Percentiles rank a stretch among this genome's conserved stretches.
Evolutionary conservation across 75 land plant species (phyloP).

Genomic region (Cryptomeria japonica): DNA sequence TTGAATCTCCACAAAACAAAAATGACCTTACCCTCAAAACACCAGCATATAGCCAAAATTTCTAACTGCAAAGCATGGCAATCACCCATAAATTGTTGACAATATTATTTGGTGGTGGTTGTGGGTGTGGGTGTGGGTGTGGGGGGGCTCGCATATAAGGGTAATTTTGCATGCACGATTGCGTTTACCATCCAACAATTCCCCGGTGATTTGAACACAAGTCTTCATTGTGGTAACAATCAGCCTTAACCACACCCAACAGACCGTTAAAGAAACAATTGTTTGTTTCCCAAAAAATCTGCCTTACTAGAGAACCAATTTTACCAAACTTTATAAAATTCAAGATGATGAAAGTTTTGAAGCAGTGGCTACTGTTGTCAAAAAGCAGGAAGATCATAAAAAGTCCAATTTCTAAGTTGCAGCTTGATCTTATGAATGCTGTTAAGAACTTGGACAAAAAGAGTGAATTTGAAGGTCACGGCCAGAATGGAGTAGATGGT

Average conservation of each 20-base stretch:
- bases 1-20: not conserved
- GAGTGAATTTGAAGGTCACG: not conserved
- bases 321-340: not conserved
- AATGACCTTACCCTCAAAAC: not conserved
- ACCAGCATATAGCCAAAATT: not conserved
- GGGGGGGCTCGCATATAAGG: not conserved
- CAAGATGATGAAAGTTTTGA: not conserved
- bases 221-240: not conserved
- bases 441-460: not conserved
- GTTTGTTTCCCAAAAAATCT: not conserved
- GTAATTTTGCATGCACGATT: not conserved
- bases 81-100: not conserved
- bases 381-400: not conserved
- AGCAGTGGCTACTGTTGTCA: not conserved
- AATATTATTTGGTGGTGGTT: not conserved
- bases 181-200: not conserved
- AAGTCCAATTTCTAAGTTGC: not conserved
- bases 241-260: not conserved
- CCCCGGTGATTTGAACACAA: not conserved
- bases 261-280: not conserved
- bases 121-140: too few relatives aligned
- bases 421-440: not conserved
- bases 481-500: not conserved
- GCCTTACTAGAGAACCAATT: not conserved
- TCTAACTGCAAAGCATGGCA: not conserved